Conservation (phyloP, 108 stramenopile genomes). For the Aurantiochytrium sp. region DNA sequence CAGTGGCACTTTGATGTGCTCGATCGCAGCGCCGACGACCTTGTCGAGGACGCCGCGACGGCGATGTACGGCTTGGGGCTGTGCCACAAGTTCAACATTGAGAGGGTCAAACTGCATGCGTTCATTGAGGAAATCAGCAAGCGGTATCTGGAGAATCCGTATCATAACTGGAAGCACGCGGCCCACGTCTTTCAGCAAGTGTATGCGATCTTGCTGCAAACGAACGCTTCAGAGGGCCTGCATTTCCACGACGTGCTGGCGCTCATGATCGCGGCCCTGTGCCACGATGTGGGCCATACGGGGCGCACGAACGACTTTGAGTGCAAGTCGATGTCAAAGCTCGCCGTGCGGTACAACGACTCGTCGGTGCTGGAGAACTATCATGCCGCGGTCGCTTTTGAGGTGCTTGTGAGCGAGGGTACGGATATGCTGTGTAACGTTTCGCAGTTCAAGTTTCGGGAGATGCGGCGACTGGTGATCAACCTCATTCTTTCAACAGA, state of each 20-base stretch:
- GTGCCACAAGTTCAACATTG: background rate
- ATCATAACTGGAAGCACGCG: slow-evolving; percentile 64
- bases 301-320: slow-evolving; percentile 67
- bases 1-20: background rate
- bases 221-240: slow-evolving; percentile 42
- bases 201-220: slow-evolving; percentile 44
- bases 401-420: slow-evolving; percentile 42
- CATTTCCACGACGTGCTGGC: slow-evolving; percentile 40
- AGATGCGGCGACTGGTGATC: slow-evolving; percentile 50
- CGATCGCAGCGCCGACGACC: background rate
- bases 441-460: slow-evolving; percentile 43
- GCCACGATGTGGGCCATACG: slow-evolving; percentile 69
- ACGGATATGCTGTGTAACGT: slow-evolving; percentile 41
- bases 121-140: background rate
- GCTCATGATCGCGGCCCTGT: slow-evolving; percentile 51
- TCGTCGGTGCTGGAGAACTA: slow-evolving; percentile 62
- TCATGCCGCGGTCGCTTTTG: slow-evolving; percentile 59
- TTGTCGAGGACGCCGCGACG: background rate
- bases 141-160: slow-evolving; percentile 41
- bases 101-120: background rate
- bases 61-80: background rate
- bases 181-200: slow-evolving; percentile 50
- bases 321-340: slow-evolving; percentile 46
- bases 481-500: slow-evolving; percentile 49
- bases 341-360: slow-evolving; percentile 63